A percentile compares a stretch with the other conserved stretches of the same genome.
phyloP scores from a whole-genome alignment of 2,329 filamentous ascomycete species.

The Magnaporthiopsis incrustans region DNA sequence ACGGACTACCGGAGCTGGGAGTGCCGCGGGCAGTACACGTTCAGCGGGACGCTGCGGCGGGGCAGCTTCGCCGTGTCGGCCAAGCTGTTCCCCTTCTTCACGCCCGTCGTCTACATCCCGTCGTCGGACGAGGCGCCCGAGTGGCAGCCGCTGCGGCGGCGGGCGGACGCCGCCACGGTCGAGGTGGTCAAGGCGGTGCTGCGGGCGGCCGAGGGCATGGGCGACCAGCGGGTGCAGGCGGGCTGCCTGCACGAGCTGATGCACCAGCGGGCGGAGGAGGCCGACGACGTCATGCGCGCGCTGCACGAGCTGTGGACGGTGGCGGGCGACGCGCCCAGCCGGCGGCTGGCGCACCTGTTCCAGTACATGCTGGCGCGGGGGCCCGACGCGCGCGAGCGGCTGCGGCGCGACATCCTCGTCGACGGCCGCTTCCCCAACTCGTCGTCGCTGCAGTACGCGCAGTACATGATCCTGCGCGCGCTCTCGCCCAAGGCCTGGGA shows the following conservation, averaged over 20 bases:
- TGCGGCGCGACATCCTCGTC: neutral
- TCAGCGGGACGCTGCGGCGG: neutral
- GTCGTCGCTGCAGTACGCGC: neutral
- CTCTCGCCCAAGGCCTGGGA: neutral
- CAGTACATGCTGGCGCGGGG: neutral
- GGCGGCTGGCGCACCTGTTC: neutral
- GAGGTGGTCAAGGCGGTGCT: neutral
- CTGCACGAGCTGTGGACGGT: neutral
- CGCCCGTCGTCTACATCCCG: neutral
- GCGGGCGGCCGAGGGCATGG: neutral
- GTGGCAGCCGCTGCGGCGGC: neutral
- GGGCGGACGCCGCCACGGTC: too few species aligned
- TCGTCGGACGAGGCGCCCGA: neutral
- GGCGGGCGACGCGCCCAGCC: neutral
- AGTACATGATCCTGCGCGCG: neutral
- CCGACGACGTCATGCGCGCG: neutral
- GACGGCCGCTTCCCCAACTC: neutral
- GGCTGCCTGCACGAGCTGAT: constrained; percentile 1
- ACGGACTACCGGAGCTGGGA: neutral
- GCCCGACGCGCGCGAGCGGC: neutral
- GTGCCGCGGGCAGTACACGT: neutral
- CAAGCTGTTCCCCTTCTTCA: neutral
- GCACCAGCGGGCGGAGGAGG: neutral
- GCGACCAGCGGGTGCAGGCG: neutral
- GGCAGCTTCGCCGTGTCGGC: neutral